Evolutionary conservation across 345 rosid species (phyloP), one percentile per base, ranked within the genome.

Genomic region (Jatropha curcas): DNA sequence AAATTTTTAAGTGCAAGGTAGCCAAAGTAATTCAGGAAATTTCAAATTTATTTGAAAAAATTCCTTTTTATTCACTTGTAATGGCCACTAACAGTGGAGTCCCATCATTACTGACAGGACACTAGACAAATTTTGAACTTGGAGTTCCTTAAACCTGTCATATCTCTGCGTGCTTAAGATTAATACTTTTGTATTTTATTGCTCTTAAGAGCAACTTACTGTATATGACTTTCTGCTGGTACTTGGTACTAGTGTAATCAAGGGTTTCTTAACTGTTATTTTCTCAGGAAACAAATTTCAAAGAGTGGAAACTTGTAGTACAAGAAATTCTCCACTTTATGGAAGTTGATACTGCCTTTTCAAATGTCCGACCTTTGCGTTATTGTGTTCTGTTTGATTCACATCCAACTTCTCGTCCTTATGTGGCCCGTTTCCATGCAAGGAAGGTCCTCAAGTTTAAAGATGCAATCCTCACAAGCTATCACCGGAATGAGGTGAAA

Each of bases 261-360:
- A 28, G 39, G 31, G 16, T 19, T 5, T 30, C 33, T 68, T 43
- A 20, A 34, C 27, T 77, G 34, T n/a, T 65, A 58, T 58, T 27
- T 76, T 77, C 52, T 51, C 81, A 94, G 98, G 94, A 90, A 80
- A 88, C 93, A 12, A 87, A 85, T 74, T 94, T 94, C 71, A 90
- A 85, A 84, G 98, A 94, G 72, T 94, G 98, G 98, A 94, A 85
- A 78, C 72, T 88, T 62, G 96, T 92, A 79, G 89, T 89, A 64
- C 90, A 90, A 80, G 98, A 94, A 81, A 92, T 94, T 76, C 73
- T 74, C 30, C 89, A 86, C 67, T 94, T 94, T 79, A 83, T 79
- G 39, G 78, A 86, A 61, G 85, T 82, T 56, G 88, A 83, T 69
- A 61, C 82, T 17, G 56, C 73, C 27, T 85, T 84, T 41, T 74